Base-by-base conservation (phyloP, 441 rosid species). In the Melastoma candidum region DNA sequence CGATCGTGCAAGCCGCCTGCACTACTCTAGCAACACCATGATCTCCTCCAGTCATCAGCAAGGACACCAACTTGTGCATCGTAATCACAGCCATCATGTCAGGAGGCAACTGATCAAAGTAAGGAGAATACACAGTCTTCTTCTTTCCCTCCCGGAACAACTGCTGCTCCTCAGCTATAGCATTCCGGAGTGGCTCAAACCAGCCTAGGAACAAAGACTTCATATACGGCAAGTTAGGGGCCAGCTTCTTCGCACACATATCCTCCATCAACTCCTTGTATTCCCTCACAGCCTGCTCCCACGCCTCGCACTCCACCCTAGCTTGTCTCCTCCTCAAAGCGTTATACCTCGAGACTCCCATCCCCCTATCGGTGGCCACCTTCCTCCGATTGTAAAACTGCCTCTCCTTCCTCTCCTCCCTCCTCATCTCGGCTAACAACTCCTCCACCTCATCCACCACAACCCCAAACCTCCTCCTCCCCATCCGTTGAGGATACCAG, bases 81-180 rank as follows among this genome's bases (percentile, higher is more conserved):
- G 84, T 84, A 66, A 90, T 84, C 53, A 90, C 72, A 1, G 95
- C 97, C 89, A 90, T 82, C 69, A 86, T 90, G 61, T 90, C 97
- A 3, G 94, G 79, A 2, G 96, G 84, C 61, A 90, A 57, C 64
- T 81, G 71, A 13, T 82, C 94, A 26, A 90, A 77, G 46, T 86
- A 79, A 11, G 92, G 97, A 0, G 95, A 82, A 66, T 81, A 87
- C 3, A 95, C 94, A 1, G 87, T 82, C 74, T 79, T 87, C 77
- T 76, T 76, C 24, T 63, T 75, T 68, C 79, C 79, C 2, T 74
- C 70, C 56, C 73, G 77, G 74, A 81, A 94, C 58, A 67, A 11
- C 68, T 54, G 70, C 78, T 90, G 92, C 67, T 90, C 97, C 58
- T 46, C 71, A 44, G 70, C 77, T 46, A 90, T 90, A 14, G 87